A percentile compares a stretch with the other conserved stretches of the same genome.
phyloP scores from a whole-genome alignment of 2,329 filamentous ascomycete species.

The Parafenestella ontariensis region DNA sequence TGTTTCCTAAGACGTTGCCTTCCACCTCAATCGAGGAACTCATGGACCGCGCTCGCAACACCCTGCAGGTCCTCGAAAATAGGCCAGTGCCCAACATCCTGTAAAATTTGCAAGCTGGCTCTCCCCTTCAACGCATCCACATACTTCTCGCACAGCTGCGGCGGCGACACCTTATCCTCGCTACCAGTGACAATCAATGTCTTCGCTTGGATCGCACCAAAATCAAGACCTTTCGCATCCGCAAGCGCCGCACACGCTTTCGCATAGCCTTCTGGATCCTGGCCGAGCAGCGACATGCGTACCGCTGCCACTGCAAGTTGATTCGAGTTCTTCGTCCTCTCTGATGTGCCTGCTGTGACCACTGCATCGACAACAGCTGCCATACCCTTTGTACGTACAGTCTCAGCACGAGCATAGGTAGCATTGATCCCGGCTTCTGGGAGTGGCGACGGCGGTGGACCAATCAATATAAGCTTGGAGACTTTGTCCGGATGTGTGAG shows the following conservation, averaged over 20 bases:
- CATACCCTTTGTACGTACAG: constrained; percentile 57
- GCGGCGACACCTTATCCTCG: constrained; percentile 55
- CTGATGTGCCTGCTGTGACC: constrained; percentile 47
- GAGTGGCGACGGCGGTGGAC: constrained; percentile 57
- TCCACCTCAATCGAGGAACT: constrained; percentile 8
- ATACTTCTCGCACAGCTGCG: constrained; percentile 45
- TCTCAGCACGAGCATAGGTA: constrained; percentile 46
- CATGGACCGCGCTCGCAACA: constrained; percentile 40
- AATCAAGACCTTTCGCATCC: constrained; percentile 44
- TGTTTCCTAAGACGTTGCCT: not conserved
- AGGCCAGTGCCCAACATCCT: constrained; percentile 60
- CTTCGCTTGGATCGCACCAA: constrained; percentile 29
- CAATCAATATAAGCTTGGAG: constrained; percentile 56
- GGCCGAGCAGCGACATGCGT: constrained; percentile 54
- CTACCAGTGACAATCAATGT: constrained; percentile 55
- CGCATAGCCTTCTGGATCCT: constrained; percentile 63
- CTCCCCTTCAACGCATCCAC: constrained; percentile 32
- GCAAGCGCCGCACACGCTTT: constrained; percentile 62
- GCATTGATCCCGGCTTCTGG: constrained; percentile 45
- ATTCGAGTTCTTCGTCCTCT: constrained; percentile 47
- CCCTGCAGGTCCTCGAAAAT: constrained; percentile 56
- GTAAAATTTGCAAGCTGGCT: constrained; percentile 43
- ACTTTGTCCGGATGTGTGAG: constrained; percentile 51
- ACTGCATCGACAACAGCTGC: constrained; percentile 50
- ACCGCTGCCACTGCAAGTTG: constrained; percentile 53